Base-by-base conservation (phyloP, 495 filamentous ascomycete species). In the Penicillium subrubescens region DNA sequence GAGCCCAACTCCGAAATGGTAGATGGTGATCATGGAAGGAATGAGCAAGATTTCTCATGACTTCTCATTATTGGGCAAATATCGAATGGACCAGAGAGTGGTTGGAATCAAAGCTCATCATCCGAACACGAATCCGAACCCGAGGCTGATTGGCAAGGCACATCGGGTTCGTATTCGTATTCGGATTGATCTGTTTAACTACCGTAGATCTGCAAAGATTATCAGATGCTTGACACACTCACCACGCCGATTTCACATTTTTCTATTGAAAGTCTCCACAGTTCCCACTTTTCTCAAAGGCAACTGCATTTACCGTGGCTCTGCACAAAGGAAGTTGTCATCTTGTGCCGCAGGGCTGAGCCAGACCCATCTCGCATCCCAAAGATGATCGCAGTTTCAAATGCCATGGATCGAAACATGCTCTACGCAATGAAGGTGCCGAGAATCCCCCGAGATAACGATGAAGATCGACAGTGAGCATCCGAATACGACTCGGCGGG, bases 61-160 rank as follows among this genome's bases (percentile, higher is more conserved):
- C 12, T 17, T 17, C 37, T 41, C 37, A 17, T 17, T 41, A 41
- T 41, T 41, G 11, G 14, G 37, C 12, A 3, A 33, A 33, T 33
- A 33, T 15, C 12, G 17, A n/a, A 3, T 21, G n/a, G 43, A 44
- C n/a, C 19, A 12, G 8, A 14, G 19, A 12, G 11, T 48, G 41
- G 19, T 25, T 48, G 21, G 21, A 48, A 48, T 10, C 15, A 41
- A 17, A 25, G 21, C 12, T 48, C 10, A 21, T 44, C 19, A 37
- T 37, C 29, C 43, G 43, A 59, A 50, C 48, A 59, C 43, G 57
- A 50, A 48, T 11, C 17, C 27, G 57, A 50, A 31, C 23, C 55
- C 21, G 55, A 57, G 33, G 10, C 46, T 8, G 43, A 48, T 52
- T 6, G 48, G 8, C 25, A 6, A 15, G 25, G 25, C 4, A 52